Evolutionary conservation across 192 early-diverging fungal genomes (phyloP).

Genomic region (Entomortierella parvispora): DNA sequence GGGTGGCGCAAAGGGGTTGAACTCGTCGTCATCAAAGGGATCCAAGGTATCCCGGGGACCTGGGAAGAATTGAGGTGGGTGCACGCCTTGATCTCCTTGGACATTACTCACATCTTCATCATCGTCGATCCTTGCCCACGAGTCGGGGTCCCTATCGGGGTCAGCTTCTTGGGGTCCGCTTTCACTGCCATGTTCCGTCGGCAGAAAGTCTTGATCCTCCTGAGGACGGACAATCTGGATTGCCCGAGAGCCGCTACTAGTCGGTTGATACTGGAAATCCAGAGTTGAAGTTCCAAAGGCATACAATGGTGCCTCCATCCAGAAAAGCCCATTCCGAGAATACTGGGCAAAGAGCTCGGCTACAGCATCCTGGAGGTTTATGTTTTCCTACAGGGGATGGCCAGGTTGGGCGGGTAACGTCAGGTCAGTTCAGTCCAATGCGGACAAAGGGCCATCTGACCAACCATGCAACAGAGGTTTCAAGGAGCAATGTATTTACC

Average conservation of each 20-base stretch:
- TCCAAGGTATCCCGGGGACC: constrained; percentile 23
- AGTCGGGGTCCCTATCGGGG: background rate
- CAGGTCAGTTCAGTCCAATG: background rate
- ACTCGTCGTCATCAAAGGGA: constrained; percentile 51
- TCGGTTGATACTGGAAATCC: constrained; percentile 24
- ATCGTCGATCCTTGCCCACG: constrained; percentile 44
- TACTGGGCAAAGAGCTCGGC: constrained; percentile 43
- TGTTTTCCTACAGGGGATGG: constrained; percentile 16
- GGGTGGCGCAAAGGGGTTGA: constrained; percentile 51
- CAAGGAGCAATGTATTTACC: no score
- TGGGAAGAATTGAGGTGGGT: background rate
- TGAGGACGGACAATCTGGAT: constrained; percentile 22
- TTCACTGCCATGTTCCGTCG: background rate
- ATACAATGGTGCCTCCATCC: constrained; percentile 37
- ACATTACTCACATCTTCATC: constrained; percentile 12
- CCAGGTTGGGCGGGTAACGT: background rate
- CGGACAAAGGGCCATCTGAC: background rate
- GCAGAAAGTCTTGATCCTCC: background rate
- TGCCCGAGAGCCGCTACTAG: constrained; percentile 7
- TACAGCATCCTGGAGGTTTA: constrained; percentile 42
- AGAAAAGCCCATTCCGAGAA: constrained; percentile 23
- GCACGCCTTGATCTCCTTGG: background rate
- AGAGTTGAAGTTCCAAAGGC: background rate
- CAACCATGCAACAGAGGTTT: no score
- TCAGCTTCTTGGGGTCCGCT: background rate